A percentile compares a stretch with the other conserved stretches of the same genome.
phyloP scores from a whole-genome alignment of 768 basidiomycete species.

The Suillus discolor region DNA sequence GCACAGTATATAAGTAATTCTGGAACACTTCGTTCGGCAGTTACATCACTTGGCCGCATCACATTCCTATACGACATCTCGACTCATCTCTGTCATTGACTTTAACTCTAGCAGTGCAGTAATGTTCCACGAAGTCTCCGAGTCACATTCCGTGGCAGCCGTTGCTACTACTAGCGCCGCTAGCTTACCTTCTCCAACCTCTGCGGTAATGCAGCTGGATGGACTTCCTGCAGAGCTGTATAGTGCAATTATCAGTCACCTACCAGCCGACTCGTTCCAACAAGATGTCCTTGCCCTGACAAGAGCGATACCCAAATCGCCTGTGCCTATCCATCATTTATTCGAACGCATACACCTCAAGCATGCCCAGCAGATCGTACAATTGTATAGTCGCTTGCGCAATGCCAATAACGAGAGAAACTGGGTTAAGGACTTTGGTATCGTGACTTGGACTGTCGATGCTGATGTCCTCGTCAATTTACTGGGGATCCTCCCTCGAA shows the following conservation, averaged over 20 bases:
- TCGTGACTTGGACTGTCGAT: constrained; percentile 72
- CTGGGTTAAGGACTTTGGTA: constrained; percentile 51
- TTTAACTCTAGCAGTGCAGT: background rate
- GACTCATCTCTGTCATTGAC: background rate
- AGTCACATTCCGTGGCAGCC: background rate
- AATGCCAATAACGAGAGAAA: constrained; percentile 31
- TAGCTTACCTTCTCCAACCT: background rate
- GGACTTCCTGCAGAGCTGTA: constrained; percentile 70
- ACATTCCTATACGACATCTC: background rate
- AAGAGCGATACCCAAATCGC: constrained; percentile 61
- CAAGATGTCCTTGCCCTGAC: constrained; percentile 59
- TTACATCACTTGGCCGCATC: background rate
- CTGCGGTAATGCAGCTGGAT: constrained; percentile 17
- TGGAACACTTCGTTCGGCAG: background rate
- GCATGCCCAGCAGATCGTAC: constrained; percentile 52
- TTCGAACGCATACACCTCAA: constrained; percentile 60
- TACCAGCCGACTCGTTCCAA: constrained; percentile 51
- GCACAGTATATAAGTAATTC: background rate
- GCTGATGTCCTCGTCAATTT: constrained; percentile 75
- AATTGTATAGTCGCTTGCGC: constrained; percentile 59
- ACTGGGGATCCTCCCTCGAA: constrained; percentile 54
- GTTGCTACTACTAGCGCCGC: background rate
- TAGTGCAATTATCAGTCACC: constrained; percentile 52
- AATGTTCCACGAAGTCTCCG: background rate
- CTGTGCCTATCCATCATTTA: constrained; percentile 57